Percentiles rank a stretch among this genome's conserved stretches.
Conservation (phyloP, 2,329 filamentous ascomycete genomes). For the Penicillium sp. region DNA sequence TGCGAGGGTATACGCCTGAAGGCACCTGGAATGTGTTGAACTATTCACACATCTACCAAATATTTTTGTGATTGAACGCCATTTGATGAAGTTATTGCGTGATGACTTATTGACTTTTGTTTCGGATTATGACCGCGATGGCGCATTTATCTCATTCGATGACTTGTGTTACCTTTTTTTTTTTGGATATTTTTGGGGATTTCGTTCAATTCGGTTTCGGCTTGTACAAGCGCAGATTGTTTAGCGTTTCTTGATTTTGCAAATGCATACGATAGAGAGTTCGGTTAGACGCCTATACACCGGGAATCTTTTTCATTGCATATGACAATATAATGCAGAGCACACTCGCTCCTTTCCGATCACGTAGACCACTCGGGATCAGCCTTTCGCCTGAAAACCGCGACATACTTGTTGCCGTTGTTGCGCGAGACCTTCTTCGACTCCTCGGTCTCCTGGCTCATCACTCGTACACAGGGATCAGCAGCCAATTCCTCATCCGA, state of each 20-base stretch:
- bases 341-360: neutral
- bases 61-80: constrained; percentile 6
- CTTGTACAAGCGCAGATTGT: constrained; percentile 17
- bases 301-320: constrained; percentile 5
- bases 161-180: neutral
- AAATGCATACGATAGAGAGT: constrained; percentile 24
- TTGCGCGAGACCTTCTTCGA: constrained; percentile 95
- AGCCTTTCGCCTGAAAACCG: constrained; percentile 78
- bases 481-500: constrained; percentile 57
- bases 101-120: constrained; percentile 18
- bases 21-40: constrained; percentile 47
- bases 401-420: constrained; percentile 87
- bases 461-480: constrained; percentile 64
- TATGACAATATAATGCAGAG: neutral
- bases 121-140: constrained; percentile 16
- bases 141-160: constrained; percentile 6
- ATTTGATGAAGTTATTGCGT: constrained; percentile 23
- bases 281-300: constrained; percentile 19
- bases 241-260: constrained; percentile 15
- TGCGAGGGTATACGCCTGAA: constrained; percentile 68
- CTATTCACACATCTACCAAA: neutral
- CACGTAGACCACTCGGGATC: constrained; percentile 71
- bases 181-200: constrained; percentile 2
- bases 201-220: constrained; percentile 4
- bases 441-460: constrained; percentile 85